Evolutionary conservation across 768 basidiomycete genomes (phyloP), one percentile per base, ranked within the genome.

Genomic region (Steccherinum ochraceum): DNA sequence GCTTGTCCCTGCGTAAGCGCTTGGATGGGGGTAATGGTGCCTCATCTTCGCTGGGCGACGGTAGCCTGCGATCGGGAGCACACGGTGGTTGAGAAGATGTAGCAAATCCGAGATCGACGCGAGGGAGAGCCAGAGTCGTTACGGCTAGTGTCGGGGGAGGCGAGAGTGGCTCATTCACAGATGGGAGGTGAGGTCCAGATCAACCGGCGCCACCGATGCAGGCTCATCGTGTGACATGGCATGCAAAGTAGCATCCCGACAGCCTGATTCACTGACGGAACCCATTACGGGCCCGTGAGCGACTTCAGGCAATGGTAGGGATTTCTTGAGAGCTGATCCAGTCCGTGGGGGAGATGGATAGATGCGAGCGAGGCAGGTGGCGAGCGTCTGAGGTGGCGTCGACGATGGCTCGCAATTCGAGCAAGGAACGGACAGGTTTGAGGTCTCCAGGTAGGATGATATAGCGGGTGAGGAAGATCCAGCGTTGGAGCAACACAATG

Each of bases 301-400:
- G 12, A 58, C 41, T 18, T 57, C 58, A 1, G 60, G 60, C 5
- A 61, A 53, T 5, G 60, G 56, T 5, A 58, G 50, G 27, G 58
- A 54, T n/a, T 53, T 55, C 13, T 54, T 49, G 43, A 61, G 51
- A 11, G 58, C 54, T 11, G 58, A 49, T 50, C 52, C 56, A 4
- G 60, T 59, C 13, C 59, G 55, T 24, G 61, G 56, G 12, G 61
- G 61, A 18, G 61, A 62, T 24, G 58, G 58, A 44, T 58, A 62
- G 21, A 43, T 43, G 30, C 30, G 30, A 35, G 30, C 16, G 30
- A 35, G 7, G 16, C 7, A 35, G 7, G 16, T 35, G 7, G 30
- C 7, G 7, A 35, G 30, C 7, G 30, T 7, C 30, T 35, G 30
- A 35, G 30, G 30, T 35, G 30, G 30, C 30, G 30, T 35, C 30